Conservation (phyloP, 495 filamentous ascomycete species). For the Penicillium manginii region DNA sequence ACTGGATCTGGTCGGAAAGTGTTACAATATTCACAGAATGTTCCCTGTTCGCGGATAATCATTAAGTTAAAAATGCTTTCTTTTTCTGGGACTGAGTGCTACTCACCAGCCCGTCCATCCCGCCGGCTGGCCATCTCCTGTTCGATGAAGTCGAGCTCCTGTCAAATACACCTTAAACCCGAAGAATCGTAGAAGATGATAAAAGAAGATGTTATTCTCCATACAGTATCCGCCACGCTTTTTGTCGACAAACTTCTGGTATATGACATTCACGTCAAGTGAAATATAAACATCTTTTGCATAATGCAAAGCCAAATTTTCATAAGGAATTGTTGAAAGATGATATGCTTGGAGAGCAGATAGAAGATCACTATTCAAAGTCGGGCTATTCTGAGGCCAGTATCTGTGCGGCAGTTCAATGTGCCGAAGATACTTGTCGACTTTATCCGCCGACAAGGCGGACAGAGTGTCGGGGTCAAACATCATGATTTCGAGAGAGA, state of each 20-base stretch:
- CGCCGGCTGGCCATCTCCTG: neutral
- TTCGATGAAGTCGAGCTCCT: slow-evolving; percentile 6
- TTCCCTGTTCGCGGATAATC: neutral
- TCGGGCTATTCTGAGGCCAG: neutral
- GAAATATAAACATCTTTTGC: neutral
- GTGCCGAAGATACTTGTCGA: neutral
- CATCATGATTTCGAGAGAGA: neutral
- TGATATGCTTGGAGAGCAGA: slow-evolving; percentile 2
- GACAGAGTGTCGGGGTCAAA: neutral
- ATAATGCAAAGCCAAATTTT: neutral
- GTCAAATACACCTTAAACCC: neutral
- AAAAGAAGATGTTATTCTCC: slow-evolving; percentile 3
- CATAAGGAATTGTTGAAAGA: slow-evolving; percentile 1
- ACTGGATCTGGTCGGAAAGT: neutral
- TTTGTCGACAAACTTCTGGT: slow-evolving; percentile 5
- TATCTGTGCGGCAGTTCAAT: neutral
- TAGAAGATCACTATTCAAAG: slow-evolving; percentile 2
- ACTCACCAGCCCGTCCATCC: slow-evolving; percentile 4
- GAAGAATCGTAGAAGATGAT: slow-evolving; percentile 2
- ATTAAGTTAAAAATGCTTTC: neutral
- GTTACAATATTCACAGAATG: slow-evolving; percentile 5
- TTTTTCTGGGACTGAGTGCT: neutral
- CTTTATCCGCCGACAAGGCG: neutral
- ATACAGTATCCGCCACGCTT: slow-evolving; percentile 1
- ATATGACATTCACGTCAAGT: neutral